Evolutionary conservation across 768 basidiomycete species (phyloP).

Genomic region (Cyclocybe aegerita): DNA sequence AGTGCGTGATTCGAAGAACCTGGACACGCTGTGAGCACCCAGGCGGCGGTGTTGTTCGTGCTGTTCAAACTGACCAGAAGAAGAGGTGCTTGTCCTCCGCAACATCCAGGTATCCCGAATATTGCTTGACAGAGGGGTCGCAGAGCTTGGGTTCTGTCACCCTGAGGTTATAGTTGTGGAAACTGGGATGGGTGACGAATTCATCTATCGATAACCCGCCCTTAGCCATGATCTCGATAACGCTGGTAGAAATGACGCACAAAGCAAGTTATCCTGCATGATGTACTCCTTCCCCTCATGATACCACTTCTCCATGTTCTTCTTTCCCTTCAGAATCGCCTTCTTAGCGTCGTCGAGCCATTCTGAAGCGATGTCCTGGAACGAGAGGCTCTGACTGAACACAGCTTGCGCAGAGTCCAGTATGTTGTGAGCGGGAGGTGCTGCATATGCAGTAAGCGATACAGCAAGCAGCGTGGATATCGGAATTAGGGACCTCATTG

Average conservation of each 20-base stretch:
- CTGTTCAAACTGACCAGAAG: constrained; percentile 62
- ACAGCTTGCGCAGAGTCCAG: constrained; percentile 9
- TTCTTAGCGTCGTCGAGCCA: constrained; percentile 44
- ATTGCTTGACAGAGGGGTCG: constrained; percentile 76
- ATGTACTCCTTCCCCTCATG: constrained; percentile 65
- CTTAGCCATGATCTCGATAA: not conserved
- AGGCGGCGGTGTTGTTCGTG: no score
- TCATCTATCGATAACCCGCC: constrained; percentile 47
- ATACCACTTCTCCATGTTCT: constrained; percentile 59
- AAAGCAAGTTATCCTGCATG: constrained; percentile 68
- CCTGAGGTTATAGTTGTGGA: constrained; percentile 53
- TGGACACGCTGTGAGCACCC: constrained; percentile 20
- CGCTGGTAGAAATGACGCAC: constrained; percentile 42
- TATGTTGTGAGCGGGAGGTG: constrained; percentile 6
- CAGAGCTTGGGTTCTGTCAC: constrained; percentile 72
- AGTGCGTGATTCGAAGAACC: constrained; percentile 87
- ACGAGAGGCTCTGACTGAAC: constrained; percentile 29
- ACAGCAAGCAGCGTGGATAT: not conserved
- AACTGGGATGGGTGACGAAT: constrained; percentile 54
- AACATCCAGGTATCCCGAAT: constrained; percentile 83
- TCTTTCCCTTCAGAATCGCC: constrained; percentile 41
- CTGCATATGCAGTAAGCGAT: constrained; percentile 4
- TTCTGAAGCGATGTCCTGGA: constrained; percentile 27
- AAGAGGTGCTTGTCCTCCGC: constrained; percentile 80
- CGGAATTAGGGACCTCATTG: not conserved